A percentile compares a stretch with the other conserved stretches of the same genome.
Evolutionary conservation across 2,329 filamentous ascomycete species (phyloP).

Genomic region (Nothophoma quercina): DNA sequence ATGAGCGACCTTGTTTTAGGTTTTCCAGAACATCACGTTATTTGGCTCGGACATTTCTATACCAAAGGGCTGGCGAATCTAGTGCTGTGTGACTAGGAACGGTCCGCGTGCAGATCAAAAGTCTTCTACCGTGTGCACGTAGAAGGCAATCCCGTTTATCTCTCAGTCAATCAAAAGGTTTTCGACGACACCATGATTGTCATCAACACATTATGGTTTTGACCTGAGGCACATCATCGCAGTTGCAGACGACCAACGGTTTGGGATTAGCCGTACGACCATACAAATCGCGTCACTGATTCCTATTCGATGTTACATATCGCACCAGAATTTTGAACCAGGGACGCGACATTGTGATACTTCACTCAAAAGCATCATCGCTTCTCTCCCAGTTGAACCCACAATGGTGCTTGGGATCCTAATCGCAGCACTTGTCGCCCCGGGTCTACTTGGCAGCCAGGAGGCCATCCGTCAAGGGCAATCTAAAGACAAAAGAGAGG

Average conservation of each 20-base stretch:
- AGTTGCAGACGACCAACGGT: no score
- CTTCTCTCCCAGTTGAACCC: background rate
- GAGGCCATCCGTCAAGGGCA: conserved; percentile 61
- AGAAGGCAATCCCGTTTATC: background rate
- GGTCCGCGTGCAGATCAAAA: background rate
- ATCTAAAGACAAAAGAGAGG: conserved; percentile 57
- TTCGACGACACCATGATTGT: background rate
- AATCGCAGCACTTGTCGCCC: conserved; percentile 52
- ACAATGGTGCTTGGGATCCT: conserved; percentile 55
- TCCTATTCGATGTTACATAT: background rate
- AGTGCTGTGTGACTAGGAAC: background rate
- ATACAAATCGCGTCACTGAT: background rate
- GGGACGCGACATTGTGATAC: background rate
- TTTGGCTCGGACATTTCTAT: no score
- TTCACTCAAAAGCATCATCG: background rate
- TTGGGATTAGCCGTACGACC: background rate
- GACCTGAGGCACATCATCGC: background rate
- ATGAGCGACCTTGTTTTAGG: background rate
- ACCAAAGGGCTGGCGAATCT: background rate
- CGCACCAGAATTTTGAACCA: background rate
- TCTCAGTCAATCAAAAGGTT: background rate
- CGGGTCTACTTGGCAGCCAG: conserved; percentile 57
- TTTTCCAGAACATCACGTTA: background rate
- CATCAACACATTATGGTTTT: no score
- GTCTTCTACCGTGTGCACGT: background rate